Evolutionary conservation across 257 asterid genomes (phyloP).

Genomic region (Nicotiana knightiana): DNA sequence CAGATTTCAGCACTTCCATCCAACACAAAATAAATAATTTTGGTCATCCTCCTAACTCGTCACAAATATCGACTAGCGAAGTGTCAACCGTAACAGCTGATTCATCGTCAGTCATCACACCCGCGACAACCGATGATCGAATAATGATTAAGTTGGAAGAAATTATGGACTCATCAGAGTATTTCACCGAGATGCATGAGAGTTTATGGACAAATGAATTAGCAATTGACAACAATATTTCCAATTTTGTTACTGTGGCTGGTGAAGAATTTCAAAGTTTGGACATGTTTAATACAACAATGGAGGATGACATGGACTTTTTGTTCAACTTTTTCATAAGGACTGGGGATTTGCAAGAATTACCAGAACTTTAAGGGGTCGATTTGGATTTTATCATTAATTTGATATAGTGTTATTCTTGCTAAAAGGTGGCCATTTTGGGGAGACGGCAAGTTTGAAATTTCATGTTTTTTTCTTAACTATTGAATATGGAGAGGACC

Average conservation of each 20-base stretch:
- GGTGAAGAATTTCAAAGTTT: background rate
- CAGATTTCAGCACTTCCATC: too few relatives aligned
- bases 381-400: background rate
- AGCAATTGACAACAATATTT: background rate
- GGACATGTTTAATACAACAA: background rate
- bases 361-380: conserved; percentile 9
- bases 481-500: background rate
- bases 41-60: background rate
- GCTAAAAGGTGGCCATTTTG: background rate
- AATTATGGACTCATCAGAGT: background rate
- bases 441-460: background rate
- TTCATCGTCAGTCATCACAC: background rate
- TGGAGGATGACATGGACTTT: conserved; percentile 13
- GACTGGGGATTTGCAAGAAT: background rate
- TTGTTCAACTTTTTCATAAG: background rate
- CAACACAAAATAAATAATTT: background rate
- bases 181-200: background rate
- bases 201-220: background rate
- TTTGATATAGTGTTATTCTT: background rate
- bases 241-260: background rate
- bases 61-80: background rate
- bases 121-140: background rate
- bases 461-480: background rate
- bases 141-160: background rate
- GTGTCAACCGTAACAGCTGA: background rate